phyloP scores from a whole-genome alignment of 2,329 filamentous ascomycete genomes.

The Aspergillus sclerotialis region DNA sequence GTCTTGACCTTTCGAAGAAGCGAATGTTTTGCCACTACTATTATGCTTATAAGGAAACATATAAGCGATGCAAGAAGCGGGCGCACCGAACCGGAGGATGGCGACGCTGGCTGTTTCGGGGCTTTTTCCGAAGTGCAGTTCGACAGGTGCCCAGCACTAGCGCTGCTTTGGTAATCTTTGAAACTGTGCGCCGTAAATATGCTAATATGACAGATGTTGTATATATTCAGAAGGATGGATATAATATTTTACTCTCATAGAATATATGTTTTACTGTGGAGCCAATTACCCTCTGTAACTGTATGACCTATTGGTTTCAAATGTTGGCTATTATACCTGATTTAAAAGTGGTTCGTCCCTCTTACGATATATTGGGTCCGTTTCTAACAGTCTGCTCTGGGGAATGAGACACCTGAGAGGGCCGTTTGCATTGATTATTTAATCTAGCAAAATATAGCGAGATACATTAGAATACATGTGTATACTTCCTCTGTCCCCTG shows the following conservation, averaged over 20 bases:
- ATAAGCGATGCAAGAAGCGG: slow-evolving; percentile 45
- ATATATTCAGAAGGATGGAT: slow-evolving; percentile 53
- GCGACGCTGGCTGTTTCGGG: slow-evolving; percentile 50
- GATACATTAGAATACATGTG: no score
- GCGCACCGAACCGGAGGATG: slow-evolving; percentile 49
- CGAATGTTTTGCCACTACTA: slow-evolving; percentile 50
- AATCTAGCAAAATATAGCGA: no score
- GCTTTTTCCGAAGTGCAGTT: slow-evolving; percentile 51
- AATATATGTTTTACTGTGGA: no score
- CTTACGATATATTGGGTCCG: no score
- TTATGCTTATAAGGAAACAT: slow-evolving; percentile 55
- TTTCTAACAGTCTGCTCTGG: no score
- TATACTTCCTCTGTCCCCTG: no score
- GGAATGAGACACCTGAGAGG: no score
- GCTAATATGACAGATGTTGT: slow-evolving; percentile 46
- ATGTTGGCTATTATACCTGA: no score
- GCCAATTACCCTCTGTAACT: no score
- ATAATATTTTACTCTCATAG: slow-evolving; percentile 52
- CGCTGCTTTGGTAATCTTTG: slow-evolving; percentile 59
- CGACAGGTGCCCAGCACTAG: slow-evolving; percentile 58
- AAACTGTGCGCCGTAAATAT: slow-evolving; percentile 56
- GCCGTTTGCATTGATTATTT: no score
- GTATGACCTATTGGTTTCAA: no score
- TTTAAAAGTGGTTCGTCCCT: no score
- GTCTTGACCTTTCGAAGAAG: slow-evolving; percentile 32